These are phyloP conservation scores for Rhodosporidiobolus sp. DNA, from an alignment of 768 basidiomycete genomes.

Conservation along the genomic window DNA sequence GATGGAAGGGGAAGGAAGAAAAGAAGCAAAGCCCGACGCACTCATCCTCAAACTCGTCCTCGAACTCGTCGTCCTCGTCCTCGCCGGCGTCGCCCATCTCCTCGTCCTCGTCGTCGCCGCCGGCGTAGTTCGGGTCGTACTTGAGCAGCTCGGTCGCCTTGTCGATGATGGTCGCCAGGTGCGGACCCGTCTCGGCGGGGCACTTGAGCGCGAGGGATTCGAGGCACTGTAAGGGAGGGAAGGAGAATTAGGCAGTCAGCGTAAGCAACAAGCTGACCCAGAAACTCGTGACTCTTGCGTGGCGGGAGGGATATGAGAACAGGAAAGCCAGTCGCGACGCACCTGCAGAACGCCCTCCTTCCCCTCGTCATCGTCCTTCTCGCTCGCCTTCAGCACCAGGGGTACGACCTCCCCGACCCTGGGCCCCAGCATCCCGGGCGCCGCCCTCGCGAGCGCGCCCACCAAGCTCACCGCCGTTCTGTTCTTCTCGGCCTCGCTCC, in stretches of 20 bases:
- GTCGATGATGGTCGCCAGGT: constrained; percentile 65
- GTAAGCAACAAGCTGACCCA: too few species aligned
- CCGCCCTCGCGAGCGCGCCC: constrained; percentile 63
- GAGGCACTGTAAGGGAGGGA: constrained; percentile 58
- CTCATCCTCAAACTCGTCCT: constrained; percentile 32
- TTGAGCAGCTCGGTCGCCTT: constrained; percentile 75
- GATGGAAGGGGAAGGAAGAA: neutral
- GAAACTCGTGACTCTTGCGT: too few species aligned
- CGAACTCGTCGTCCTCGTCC: constrained; percentile 60
- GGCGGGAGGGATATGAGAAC: neutral
- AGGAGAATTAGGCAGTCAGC: neutral
- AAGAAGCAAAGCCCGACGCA: neutral
- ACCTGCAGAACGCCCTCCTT: constrained; percentile 77
- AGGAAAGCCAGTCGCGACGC: too few species aligned
- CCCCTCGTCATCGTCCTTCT: constrained; percentile 76
- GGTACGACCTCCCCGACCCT: constrained; percentile 56
- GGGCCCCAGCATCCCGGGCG: constrained; percentile 38
- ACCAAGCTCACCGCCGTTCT: constrained; percentile 56
- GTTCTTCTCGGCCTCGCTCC: constrained; percentile 15
- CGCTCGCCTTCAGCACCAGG: constrained; percentile 64
- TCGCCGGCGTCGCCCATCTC: constrained; percentile 53
- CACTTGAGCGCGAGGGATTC: constrained; percentile 81
- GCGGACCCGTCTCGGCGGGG: constrained; percentile 74
- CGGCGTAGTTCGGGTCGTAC: constrained; percentile 88
- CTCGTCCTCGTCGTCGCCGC: constrained; percentile 57